Evolutionary conservation across 2,329 filamentous ascomycete genomes (phyloP).

Genomic region (Ilyonectria sp.): DNA sequence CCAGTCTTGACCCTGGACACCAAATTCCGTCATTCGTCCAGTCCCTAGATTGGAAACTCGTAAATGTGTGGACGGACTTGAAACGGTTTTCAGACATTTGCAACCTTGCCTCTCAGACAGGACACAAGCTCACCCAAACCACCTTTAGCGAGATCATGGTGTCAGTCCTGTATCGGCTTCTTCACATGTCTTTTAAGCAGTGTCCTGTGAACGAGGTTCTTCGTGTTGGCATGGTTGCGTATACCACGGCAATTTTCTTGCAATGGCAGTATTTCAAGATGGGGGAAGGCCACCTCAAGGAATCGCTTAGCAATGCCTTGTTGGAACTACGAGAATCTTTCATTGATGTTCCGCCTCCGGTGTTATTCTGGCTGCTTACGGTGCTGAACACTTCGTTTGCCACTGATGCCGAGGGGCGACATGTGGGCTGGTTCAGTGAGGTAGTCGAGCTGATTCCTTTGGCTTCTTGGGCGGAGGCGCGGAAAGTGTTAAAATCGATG

Average conservation of each 20-base stretch:
- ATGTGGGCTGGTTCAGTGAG: slow-evolving; percentile 14
- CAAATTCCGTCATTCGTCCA: slow-evolving; percentile 4
- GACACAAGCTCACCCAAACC: slow-evolving; percentile 33
- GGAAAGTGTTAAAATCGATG: slow-evolving; percentile 21
- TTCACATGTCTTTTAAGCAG: slow-evolving; percentile 24
- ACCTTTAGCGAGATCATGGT: slow-evolving; percentile 42
- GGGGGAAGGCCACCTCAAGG: slow-evolving; percentile 26
- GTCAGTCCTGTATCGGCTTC: slow-evolving; percentile 33
- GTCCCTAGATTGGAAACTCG: slow-evolving; percentile 30
- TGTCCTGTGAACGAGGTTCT: slow-evolving; percentile 23
- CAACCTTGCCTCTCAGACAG: slow-evolving; percentile 40
- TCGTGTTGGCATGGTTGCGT: slow-evolving; percentile 34
- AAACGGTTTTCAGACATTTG: slow-evolving; percentile 34
- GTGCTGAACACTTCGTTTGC: slow-evolving; percentile 10
- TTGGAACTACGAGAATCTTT: neutral
- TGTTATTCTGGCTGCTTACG: slow-evolving; percentile 34
- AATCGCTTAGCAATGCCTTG: slow-evolving; percentile 7
- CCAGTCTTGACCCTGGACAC: neutral
- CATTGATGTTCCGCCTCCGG: neutral
- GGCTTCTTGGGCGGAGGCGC: slow-evolving; percentile 26
- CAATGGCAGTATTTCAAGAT: slow-evolving; percentile 39
- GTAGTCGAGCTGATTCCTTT: neutral
- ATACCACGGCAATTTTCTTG: slow-evolving; percentile 33
- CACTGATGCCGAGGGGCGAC: fast-evolving
- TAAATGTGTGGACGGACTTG: slow-evolving; percentile 34